Evolutionary conservation across 345 rosid species (phyloP), one percentile per base, ranked within the genome.

Genomic region (Eucalyptus urophylla): DNA sequence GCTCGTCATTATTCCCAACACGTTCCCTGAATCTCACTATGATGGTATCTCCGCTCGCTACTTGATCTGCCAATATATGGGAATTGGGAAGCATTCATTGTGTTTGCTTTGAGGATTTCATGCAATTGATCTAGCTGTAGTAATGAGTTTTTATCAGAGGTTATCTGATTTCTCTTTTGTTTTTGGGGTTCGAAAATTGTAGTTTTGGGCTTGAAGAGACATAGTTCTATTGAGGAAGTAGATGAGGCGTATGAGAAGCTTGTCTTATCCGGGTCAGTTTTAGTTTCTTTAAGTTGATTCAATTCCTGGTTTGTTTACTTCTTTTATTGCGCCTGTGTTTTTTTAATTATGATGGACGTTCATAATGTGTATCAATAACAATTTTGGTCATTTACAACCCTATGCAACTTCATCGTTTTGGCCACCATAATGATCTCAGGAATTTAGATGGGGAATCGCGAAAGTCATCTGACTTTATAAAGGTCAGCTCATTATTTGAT

Each of bases 1-100:
- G 94, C 95, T 96, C 49, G 88, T 94, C 89, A 92, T 96, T 90
- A 94, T 96, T 87, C 99, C 99, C 86, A 94, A 93, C 86, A 91
- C 95, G 65, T 97, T 94, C 89, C 98, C 99, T 89, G 92, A 92
- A 87, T 94, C 98, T 87, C 97, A 97, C 92, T 97, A 97, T 93
- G 97, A 97, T 56, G 96, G 99, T 97, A 80, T 19, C 89, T 90
- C 87, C 29, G n/a, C n/a, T 50, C 88, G 25, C 62, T 65, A 80
- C 56, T 29, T 45, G 83, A 16, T 65, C 80, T 21, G 12, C 45
- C 14, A 9, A 86, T 49, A 17, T 53, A 11, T 51, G 87, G 27
- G 62, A 21, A 50, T 53, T 86, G 43, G 65, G 67, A 17, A 7
- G 67, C 87, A 50, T 53, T 33, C 65, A 2, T 19, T 31, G 44